Conservation (phyloP, 495 filamentous ascomycete species). For the Hypoxylon intermedium region DNA sequence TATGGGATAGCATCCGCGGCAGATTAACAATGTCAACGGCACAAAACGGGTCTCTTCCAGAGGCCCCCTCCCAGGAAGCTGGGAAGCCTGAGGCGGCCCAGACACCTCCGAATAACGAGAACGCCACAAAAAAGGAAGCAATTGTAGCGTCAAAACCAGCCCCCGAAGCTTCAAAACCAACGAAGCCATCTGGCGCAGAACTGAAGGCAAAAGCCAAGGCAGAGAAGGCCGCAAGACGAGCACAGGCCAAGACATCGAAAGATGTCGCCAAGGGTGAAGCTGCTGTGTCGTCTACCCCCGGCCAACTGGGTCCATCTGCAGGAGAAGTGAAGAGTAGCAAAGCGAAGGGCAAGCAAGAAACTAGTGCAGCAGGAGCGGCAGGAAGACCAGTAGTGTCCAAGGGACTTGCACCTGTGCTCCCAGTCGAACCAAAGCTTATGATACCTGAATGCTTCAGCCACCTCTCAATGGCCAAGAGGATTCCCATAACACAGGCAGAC, state of each 20-base stretch:
- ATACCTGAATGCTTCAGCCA: constrained; percentile 79
- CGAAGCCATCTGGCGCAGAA: constrained; percentile 68
- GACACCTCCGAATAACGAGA: constrained; percentile 32
- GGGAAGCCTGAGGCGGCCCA: constrained; percentile 40
- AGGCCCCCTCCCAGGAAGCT: constrained; percentile 19
- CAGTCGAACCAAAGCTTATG: constrained; percentile 72
- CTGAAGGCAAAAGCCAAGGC: constrained; percentile 79
- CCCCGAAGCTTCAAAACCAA: constrained; percentile 22
- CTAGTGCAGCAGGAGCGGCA: constrained; percentile 43
- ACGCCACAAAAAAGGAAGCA: constrained; percentile 33
- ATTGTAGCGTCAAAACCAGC: constrained; percentile 23
- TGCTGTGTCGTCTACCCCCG: constrained; percentile 32
- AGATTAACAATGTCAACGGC: constrained; percentile 25
- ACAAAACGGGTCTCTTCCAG: constrained; percentile 18
- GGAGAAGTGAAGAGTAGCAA: constrained; percentile 50
- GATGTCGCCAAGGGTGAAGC: constrained; percentile 42
- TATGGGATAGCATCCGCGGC: background rate
- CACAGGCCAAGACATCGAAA: constrained; percentile 63
- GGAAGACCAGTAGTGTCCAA: constrained; percentile 40
- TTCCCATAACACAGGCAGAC: constrained; percentile 73
- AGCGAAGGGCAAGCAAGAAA: constrained; percentile 60
- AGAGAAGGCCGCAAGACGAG: constrained; percentile 78
- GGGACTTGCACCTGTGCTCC: constrained; percentile 49
- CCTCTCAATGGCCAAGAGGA: constrained; percentile 77
- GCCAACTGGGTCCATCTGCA: constrained; percentile 35